Conservation (phyloP, 768 basidiomycete genomes). For the Mycena chlorophos region DNA sequence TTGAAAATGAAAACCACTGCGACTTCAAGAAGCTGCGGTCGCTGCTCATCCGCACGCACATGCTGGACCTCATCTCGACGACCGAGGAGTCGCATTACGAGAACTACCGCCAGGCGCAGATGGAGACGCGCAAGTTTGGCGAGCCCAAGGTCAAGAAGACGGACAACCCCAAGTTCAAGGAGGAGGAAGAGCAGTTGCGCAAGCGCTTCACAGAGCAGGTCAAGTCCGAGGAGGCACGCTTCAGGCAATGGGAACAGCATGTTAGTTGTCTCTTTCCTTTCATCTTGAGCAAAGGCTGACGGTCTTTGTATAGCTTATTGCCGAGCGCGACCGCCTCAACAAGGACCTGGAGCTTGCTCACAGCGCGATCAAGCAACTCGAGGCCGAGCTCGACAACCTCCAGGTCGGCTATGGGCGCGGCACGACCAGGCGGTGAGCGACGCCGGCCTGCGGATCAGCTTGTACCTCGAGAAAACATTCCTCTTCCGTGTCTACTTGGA, state of each 20-base stretch:
- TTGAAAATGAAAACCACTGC: constrained; percentile 99
- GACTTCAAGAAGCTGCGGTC: constrained; percentile 98
- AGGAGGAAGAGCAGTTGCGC: constrained; percentile 94
- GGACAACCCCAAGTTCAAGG: constrained; percentile 99
- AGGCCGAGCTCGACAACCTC: constrained; percentile 86
- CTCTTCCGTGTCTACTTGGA: background rate
- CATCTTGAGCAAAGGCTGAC: constrained; percentile 23
- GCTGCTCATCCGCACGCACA: constrained; percentile 93
- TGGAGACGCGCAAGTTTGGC: constrained; percentile 99
- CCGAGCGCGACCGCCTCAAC: constrained; percentile 97
- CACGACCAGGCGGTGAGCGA: constrained; percentile 58
- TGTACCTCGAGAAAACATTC: background rate
- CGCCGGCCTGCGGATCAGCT: too few species aligned
- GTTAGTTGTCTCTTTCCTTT: constrained; percentile 47
- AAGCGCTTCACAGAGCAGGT: constrained; percentile 99
- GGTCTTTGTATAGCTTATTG: constrained; percentile 73
- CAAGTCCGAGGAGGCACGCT: constrained; percentile 95
- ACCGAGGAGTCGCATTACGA: constrained; percentile 97
- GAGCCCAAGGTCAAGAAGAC: constrained; percentile 98
- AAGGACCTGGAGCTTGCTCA: constrained; percentile 95
- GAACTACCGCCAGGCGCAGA: constrained; percentile 96
- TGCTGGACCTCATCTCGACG: constrained; percentile 95
- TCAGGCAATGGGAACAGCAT: constrained; percentile 99
- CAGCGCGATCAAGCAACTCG: constrained; percentile 87
- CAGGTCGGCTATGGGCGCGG: constrained; percentile 84